Conservation (phyloP, 805 yeast genomes). For the Candida piceae region DNA sequence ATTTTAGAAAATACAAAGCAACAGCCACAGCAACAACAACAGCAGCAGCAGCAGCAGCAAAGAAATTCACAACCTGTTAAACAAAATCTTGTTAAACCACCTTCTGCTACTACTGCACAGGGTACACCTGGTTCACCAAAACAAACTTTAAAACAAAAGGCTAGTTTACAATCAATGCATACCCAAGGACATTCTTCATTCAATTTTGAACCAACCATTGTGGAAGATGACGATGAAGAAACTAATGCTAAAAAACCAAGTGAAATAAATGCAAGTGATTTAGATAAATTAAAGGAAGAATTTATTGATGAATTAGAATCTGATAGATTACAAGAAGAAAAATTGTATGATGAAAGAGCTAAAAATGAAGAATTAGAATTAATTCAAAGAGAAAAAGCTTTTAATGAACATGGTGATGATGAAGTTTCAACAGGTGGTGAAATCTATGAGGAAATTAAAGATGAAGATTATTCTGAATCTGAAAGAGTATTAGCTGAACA, state of each 20-base stretch:
- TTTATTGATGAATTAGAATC: constrained; percentile 25
- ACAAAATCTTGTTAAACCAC: background rate
- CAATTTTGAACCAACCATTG: constrained; percentile 18
- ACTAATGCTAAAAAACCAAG: background rate
- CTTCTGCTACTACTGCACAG: background rate
- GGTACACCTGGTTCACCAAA: constrained; percentile 4
- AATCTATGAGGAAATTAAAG: too few species aligned
- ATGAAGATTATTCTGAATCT: constrained; percentile 19
- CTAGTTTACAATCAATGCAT: constrained; percentile 20
- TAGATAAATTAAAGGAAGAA: constrained; percentile 22
- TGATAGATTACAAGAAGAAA: constrained; percentile 26
- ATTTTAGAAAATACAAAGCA: too few species aligned
- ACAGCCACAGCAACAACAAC: too few species aligned
- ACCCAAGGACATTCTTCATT: constrained; percentile 14
- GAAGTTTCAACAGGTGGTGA: too few species aligned
- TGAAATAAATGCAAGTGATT: constrained; percentile 12
- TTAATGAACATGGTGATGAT: constrained; percentile 7
- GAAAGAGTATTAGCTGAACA: constrained; percentile 25
- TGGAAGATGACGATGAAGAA: constrained; percentile 14
- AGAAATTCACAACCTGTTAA: background rate
- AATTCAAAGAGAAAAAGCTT: constrained; percentile 26
- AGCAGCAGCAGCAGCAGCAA: background rate
- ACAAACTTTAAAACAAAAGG: constrained; percentile 12
- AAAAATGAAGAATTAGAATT: constrained; percentile 35
- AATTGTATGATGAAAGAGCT: constrained; percentile 36